These are phyloP conservation scores for Cnidoscolus chayamansa DNA, from an alignment of 441 rosid genomes.

Conservation along the genomic window DNA sequence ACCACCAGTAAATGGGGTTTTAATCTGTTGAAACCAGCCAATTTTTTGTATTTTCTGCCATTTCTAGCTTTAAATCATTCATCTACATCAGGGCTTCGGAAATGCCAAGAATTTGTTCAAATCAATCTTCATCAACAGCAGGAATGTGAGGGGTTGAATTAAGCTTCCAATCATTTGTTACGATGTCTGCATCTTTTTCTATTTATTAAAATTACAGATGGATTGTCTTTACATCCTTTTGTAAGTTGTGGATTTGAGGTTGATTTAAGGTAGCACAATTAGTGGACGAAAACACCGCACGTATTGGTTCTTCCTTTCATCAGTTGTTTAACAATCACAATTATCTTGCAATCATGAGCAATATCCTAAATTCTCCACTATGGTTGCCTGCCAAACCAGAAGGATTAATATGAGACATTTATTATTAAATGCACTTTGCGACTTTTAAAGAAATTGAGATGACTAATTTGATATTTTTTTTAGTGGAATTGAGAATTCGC, in stretches of 20 bases:
- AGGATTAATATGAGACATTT: neutral
- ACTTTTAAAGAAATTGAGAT: neutral
- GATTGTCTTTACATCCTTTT: too few relatives aligned
- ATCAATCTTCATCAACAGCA: conserved; percentile 29
- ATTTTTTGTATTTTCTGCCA: conserved; percentile 26
- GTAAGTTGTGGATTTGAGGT: neutral
- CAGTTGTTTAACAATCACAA: conserved; percentile 8
- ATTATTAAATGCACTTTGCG: neutral
- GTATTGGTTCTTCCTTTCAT: conserved; percentile 21
- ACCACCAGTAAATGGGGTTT: conserved; percentile 22
- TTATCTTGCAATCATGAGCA: neutral
- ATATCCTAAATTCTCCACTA: neutral
- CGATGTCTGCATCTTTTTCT: neutral
- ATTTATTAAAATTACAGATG: too few relatives aligned
- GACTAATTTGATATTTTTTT: too few relatives aligned
- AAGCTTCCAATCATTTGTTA: conserved; percentile 31
- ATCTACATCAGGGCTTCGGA: conserved; percentile 8
- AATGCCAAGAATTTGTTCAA: conserved; percentile 23
- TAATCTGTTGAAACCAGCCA: conserved; percentile 26
- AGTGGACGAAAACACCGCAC: conserved; percentile 29
- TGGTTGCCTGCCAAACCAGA: neutral
- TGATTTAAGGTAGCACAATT: conserved; percentile 5
- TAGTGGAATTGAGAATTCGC: too few relatives aligned
- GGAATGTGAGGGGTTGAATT: too few relatives aligned
- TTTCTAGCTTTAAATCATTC: conserved; percentile 12